phyloP scores from a whole-genome alignment of 306 rosid genomes.

The Inga laurina region DNA sequence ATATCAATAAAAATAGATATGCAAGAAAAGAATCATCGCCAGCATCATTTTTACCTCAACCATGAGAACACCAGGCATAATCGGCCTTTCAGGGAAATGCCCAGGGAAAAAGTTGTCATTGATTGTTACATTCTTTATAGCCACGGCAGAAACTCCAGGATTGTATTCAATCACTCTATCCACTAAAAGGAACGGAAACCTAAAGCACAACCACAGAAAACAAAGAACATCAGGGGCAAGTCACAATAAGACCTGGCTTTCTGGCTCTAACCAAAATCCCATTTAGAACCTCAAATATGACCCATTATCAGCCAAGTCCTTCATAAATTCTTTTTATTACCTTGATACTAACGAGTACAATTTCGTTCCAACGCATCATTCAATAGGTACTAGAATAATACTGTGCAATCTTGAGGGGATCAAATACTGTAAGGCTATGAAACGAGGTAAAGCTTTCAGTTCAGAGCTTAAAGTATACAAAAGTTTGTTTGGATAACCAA shows the following conservation, averaged over 20 bases:
- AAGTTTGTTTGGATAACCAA: neutral
- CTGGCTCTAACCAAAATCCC: neutral
- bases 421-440: neutral
- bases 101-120: slow-evolving; percentile 97
- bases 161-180: slow-evolving; percentile 82
- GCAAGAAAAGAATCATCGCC: neutral
- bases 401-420: neutral
- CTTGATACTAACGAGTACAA: neutral
- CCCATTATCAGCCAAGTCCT: neutral
- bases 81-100: slow-evolving; percentile 94
- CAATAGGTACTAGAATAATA: neutral
- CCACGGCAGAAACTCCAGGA: slow-evolving; percentile 63
- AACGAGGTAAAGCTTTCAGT: neutral
- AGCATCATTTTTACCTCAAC: slow-evolving; percentile 62
- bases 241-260: neutral
- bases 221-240: neutral
- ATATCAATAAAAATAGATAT: neutral
- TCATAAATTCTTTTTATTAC: neutral
- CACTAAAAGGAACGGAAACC: slow-evolving; percentile 94
- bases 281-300: neutral
- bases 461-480: neutral
- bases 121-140: slow-evolving; percentile 69
- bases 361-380: neutral
- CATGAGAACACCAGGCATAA: slow-evolving; percentile 97
- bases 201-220: slow-evolving; percentile 33